Evolutionary conservation across 2,329 filamentous ascomycete genomes (phyloP).

Genomic region (Dendryphion nanum): DNA sequence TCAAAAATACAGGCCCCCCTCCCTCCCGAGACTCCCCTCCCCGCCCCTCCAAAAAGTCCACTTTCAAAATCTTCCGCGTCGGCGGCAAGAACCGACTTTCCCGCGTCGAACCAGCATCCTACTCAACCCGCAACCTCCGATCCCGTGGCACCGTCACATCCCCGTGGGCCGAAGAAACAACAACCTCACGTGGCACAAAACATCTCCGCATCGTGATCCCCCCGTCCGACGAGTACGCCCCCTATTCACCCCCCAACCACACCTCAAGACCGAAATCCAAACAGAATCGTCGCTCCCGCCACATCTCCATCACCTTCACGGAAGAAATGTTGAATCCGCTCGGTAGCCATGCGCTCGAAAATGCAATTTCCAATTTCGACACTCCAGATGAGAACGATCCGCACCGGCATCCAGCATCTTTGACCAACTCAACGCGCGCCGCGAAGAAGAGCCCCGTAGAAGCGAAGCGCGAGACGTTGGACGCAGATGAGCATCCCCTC

Average conservation of each 20-base stretch:
- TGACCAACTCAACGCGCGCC: constrained; percentile 8
- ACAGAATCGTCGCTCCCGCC: constrained; percentile 11
- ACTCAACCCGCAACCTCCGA: constrained; percentile 11
- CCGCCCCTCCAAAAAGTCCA: constrained; percentile 2
- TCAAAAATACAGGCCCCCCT: constrained; percentile 30
- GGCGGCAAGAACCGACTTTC: constrained; percentile 22
- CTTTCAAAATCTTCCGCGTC: constrained; percentile 23
- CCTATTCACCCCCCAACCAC: too few species aligned
- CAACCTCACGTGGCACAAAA: constrained; percentile 25
- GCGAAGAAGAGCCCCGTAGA: constrained; percentile 14
- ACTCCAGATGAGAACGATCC: not conserved
- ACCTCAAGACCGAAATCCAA: too few species aligned
- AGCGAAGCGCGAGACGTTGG: constrained; percentile 3
- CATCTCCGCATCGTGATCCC: constrained; percentile 31
- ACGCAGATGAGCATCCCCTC: constrained; percentile 22
- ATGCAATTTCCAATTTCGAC: constrained; percentile 12
- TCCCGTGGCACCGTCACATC: constrained; percentile 4
- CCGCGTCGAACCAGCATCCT: constrained; percentile 19
- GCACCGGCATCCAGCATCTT: too few species aligned
- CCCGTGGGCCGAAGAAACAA: constrained; percentile 27
- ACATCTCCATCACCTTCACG: constrained; percentile 20
- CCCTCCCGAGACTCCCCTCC: constrained; percentile 3
- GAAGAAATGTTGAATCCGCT: constrained; percentile 29
- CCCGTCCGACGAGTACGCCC: not conserved
- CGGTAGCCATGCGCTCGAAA: constrained; percentile 16